A percentile compares a stretch with the other conserved stretches of the same genome.
Evolutionary conservation across 352 stramenopile genomes (phyloP).

Genomic region (Phytopythium ostracodes): DNA sequence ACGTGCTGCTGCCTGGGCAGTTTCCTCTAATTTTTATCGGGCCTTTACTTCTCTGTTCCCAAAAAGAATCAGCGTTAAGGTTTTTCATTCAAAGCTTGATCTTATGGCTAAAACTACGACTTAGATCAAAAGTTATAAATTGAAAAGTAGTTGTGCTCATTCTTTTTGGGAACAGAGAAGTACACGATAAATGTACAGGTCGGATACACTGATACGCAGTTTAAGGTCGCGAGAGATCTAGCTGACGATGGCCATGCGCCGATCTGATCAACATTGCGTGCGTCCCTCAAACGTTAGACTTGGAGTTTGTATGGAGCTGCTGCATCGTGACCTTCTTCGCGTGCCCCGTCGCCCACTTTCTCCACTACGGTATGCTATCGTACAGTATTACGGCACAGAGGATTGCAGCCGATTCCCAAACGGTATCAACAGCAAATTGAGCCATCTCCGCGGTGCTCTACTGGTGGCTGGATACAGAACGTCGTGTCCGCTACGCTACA

Average conservation of each 20-base stretch:
- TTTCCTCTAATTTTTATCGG: not conserved
- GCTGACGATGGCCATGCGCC: not conserved
- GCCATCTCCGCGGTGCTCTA: not conserved
- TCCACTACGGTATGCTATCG: not conserved
- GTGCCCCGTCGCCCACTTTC: not conserved
- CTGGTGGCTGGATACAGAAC: too few species aligned
- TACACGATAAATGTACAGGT: too few species aligned
- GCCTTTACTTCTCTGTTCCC: too few species aligned
- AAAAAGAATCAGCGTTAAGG: too few species aligned
- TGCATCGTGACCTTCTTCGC: not conserved
- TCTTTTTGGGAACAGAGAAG: too few species aligned
- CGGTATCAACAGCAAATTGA: not conserved
- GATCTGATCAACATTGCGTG: slow-evolving; percentile 4
- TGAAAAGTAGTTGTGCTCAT: too few species aligned
- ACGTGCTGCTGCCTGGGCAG: not conserved
- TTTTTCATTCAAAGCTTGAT: too few species aligned
- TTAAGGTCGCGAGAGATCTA: not conserved
- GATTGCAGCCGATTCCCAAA: not conserved
- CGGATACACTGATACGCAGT: not conserved
- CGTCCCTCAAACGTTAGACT: not conserved
- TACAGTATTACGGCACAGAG: not conserved
- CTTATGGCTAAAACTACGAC: too few species aligned
- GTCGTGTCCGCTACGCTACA: not conserved
- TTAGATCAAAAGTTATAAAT: too few species aligned
- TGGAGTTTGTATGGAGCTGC: not conserved